Base-by-base conservation (phyloP, 2,329 filamentous ascomycete genomes). In the Ustilaginoidea virens region DNA sequence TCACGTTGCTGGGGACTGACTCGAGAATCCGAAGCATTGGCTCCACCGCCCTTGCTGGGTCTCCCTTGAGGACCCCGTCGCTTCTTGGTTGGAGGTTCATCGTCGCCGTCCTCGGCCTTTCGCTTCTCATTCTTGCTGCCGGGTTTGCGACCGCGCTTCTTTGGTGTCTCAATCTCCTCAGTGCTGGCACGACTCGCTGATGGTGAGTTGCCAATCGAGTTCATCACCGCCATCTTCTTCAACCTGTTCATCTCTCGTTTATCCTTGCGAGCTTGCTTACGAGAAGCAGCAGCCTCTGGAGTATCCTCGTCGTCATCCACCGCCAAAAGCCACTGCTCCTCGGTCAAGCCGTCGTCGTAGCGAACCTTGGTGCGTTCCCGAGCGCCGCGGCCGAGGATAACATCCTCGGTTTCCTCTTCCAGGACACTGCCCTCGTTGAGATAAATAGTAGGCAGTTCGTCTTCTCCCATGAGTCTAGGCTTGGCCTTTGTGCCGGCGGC, bases 251-350 rank as follows among this genome's bases (percentile, higher is more conserved):
- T 58, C 29, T 80, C 74, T 20, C 86, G 75, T 50, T 75, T 81
- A 36, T 83, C 81, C 39, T 85, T 82, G 30, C 80, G 74, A 4
- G 82, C 82, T 48, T 85, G 75, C 46, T 94, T 96, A 23, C 90
- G 75, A 20, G 81, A 80, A 21, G 92, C 86, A 2, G 90, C 90
- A 30, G 83, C 86, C 49, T 96, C 90, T 17, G 93, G 85, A 0
- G 74, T 77, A 48, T 98, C 90, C 2, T 98, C 90, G 28, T 94
- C 86, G 35, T 92, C 87, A 49, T 98, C 90, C 18, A 98, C 87
- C 30, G 90, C 90, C 63, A 93, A 87, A 29, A 96, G 69, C 90
- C 90, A 98, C 54, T 98, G 92, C 59, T 98, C 90, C 57, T 98
- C 92, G 0, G 90, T 96, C 17, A 98, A 72, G 29, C 92, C 90